Percentiles rank a stretch among this genome's conserved stretches.
Evolutionary conservation across 1,139 yeast genomes (phyloP).

Genomic region (Scheffersomyces stambukii): DNA sequence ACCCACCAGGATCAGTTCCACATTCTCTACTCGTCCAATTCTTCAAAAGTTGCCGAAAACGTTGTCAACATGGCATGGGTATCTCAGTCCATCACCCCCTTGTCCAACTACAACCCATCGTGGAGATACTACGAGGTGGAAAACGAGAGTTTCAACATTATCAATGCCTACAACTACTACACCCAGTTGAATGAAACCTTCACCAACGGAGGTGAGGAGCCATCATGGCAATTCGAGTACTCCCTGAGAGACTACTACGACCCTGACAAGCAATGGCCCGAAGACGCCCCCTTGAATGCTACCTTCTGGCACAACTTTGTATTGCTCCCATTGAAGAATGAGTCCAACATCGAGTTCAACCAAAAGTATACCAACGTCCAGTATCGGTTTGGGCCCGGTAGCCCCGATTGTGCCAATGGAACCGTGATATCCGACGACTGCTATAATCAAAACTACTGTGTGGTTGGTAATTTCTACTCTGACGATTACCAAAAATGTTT

Average conservation of each 20-base stretch:
- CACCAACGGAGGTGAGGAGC: conserved; percentile 44
- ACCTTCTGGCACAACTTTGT: conserved; percentile 53
- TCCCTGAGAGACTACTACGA: conserved; percentile 51
- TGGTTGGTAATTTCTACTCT: conserved; percentile 9
- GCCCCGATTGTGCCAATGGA: conserved; percentile 40
- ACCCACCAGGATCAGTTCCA: conserved; percentile 69
- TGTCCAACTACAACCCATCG: conserved; percentile 55
- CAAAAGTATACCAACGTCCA: conserved; percentile 45
- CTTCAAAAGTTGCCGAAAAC: conserved; percentile 34
- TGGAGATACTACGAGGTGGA: conserved; percentile 75
- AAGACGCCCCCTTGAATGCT: conserved; percentile 49
- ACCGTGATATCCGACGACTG: conserved; percentile 11
- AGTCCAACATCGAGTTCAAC: conserved; percentile 35
- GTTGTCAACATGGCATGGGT: conserved; percentile 62
- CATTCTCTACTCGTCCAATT: conserved; percentile 44
- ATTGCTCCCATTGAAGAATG: conserved; percentile 27
- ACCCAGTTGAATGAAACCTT: conserved; percentile 51
- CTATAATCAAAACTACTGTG: conserved; percentile 37
- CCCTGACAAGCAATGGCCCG: conserved; percentile 45
- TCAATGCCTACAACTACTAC: conserved; percentile 58
- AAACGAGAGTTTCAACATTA: conserved; percentile 54
- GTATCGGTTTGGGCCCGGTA: conserved; percentile 50
- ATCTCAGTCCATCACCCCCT: conserved; percentile 63
- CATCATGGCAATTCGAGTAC: conserved; percentile 53
- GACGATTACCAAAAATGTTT: conserved; percentile 11